A percentile compares a stretch with the other conserved stretches of the same genome.
These are phyloP conservation scores for Dactylella cylindrospora DNA, from an alignment of 2,329 filamentous ascomycete genomes.

Conservation along the genomic window DNA sequence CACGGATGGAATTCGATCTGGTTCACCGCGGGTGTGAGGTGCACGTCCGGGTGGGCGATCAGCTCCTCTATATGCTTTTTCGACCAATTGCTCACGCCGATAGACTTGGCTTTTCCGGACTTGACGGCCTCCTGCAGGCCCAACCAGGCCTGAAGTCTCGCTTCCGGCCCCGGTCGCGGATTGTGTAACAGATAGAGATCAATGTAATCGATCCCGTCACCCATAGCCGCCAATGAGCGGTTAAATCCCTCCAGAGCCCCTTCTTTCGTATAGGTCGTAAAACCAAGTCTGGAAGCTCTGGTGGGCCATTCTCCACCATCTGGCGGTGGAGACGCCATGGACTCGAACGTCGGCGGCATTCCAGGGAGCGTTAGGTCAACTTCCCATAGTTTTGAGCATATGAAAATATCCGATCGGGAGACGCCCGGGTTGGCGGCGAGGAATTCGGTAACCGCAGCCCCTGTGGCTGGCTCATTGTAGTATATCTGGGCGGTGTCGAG, in stretches of 20 bases:
- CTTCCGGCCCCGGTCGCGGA: slow-evolving; percentile 70
- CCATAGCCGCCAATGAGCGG: slow-evolving; percentile 17
- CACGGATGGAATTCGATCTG: slow-evolving; percentile 83
- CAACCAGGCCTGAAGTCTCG: slow-evolving; percentile 71
- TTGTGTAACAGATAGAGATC: slow-evolving; percentile 79
- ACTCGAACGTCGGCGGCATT: slow-evolving; percentile 25
- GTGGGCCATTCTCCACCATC: slow-evolving; percentile 13
- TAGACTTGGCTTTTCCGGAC: slow-evolving; percentile 67
- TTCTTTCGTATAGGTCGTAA: slow-evolving; percentile 7
- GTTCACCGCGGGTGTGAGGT: slow-evolving; percentile 68
- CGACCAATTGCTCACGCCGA: slow-evolving; percentile 78
- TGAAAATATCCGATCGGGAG: slow-evolving; percentile 33
- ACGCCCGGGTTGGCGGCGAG: slow-evolving; percentile 15
- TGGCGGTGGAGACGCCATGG: slow-evolving; percentile 13
- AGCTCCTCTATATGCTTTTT: slow-evolving; percentile 69
- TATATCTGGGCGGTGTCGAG: slow-evolving; percentile 38
- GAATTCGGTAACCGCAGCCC: slow-evolving; percentile 23
- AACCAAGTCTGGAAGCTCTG: slow-evolving; percentile 11
- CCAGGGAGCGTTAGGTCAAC: slow-evolving; percentile 20
- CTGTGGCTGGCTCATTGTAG: slow-evolving; percentile 29
- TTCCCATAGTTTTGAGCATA: slow-evolving; percentile 41
- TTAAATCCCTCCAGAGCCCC: slow-evolving; percentile 19
- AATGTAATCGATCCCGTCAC: slow-evolving; percentile 67
- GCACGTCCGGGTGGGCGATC: slow-evolving; percentile 14
- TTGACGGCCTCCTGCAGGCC: slow-evolving; percentile 74